Evolutionary conservation across 2,329 filamentous ascomycete genomes (phyloP).

Genomic region (Stenocarpella maydis): DNA sequence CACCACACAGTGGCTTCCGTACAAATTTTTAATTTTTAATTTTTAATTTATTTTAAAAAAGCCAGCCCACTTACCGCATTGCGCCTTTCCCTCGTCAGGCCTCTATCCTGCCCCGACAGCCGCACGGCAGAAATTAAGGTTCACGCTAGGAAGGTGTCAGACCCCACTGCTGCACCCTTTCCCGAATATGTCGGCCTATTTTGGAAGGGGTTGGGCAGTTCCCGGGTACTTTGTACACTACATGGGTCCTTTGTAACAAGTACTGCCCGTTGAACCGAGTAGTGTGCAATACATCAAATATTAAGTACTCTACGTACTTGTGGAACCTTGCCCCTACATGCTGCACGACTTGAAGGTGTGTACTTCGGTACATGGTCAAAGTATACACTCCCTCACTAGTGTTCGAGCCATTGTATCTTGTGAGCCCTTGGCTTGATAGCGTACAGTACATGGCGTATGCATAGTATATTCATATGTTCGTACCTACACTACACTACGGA

Average conservation of each 20-base stretch:
- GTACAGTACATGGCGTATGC: too few relatives aligned
- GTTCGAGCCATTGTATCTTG: too few relatives aligned
- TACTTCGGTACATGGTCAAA: too few relatives aligned
- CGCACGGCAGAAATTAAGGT: constrained; percentile 34
- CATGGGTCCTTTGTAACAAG: too few relatives aligned
- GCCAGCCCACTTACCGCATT: not conserved
- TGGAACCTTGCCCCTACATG: too few relatives aligned
- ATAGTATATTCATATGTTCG: not conserved
- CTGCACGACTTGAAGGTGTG: not conserved
- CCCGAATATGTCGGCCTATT: constrained; percentile 17
- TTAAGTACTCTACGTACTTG: too few relatives aligned
- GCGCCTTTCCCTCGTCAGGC: not conserved
- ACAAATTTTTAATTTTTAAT: too few relatives aligned
- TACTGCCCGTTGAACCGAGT: not conserved
- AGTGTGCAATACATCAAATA: too few relatives aligned
- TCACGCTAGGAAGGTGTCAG: constrained; percentile 28
- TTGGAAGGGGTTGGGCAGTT: constrained; percentile 17
- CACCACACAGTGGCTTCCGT: not conserved
- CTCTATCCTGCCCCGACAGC: constrained; percentile 2
- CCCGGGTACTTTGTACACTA: too few relatives aligned
- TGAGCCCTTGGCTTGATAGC: too few relatives aligned
- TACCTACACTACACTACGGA: not conserved
- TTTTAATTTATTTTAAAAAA: too few relatives aligned
- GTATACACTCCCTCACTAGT: too few relatives aligned
- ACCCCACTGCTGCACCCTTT: constrained; percentile 15